Evolutionary conservation across 345 rosid genomes (phyloP), one percentile per base, ranked within the genome.

Genomic region (Eucalyptus curtisii): DNA sequence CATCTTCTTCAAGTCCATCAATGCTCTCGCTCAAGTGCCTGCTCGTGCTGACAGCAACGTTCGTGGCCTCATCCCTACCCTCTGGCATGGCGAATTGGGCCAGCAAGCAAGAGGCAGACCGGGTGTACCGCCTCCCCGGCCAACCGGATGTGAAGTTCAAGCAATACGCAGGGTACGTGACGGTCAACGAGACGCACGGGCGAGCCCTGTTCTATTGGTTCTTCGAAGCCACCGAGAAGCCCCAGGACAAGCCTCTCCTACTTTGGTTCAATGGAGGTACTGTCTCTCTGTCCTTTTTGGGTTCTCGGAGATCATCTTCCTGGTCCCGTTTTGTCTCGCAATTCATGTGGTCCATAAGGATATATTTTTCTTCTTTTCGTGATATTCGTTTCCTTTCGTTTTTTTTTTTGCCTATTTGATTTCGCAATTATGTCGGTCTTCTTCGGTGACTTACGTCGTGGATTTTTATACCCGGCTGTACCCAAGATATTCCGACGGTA

Each of bases 191-290:
- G 89, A 91, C 93, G 80, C 97, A 94, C 85, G 97, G 97, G 68
- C 91, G 95, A 92, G 97, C 97, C 85, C 93, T 96, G 91, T 96
- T 95, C 87, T 96, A 96, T 92, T 96, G 98, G 97, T 96, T 96
- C 88, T 95, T 96, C 52, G 96, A 96, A 90, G 96, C 98, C 37
- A 87, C 92, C 10, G 81, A 71, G 6, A 81, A 90, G 45, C 95
- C 97, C 48, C 68, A 90, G 47, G 52, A 89, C 17, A 92, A 93
- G 49, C 98, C 98, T 85, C 92, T 96, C 50, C 94, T 95, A 57
- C 94, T 95, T 49, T 96, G 98, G 98, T 95, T 96, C 91, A 96
- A 96, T 88, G 98, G 98, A 94, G 98, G 97, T 96, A 94, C 86
- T 9, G 31, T 37, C 30, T 8, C 59, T 49, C 59, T 24, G 19